Base-by-base conservation (phyloP, 2,329 filamentous ascomycete genomes). In the Xylariaceae sp. region DNA sequence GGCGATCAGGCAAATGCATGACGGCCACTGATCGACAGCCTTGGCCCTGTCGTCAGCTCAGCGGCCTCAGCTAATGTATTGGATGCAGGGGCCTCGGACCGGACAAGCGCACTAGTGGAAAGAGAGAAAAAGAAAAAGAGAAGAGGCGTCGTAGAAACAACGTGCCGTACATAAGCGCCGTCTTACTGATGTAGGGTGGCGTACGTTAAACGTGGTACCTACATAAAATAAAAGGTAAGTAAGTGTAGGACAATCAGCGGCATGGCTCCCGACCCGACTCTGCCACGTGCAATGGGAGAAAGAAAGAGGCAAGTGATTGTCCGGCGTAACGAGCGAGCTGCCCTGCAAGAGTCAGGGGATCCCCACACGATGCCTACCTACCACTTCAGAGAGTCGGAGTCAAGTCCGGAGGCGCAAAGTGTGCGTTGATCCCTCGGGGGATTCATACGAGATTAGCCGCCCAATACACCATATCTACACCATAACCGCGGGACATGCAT, bases 241-340 rank as follows among this genome's bases (percentile, higher is more conserved):
- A 19, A 19, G 19, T 19, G 19, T 19, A 19, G 19, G 19, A 19
- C 19, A 19, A 19, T 19, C 19, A 19, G 19, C 19, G 19, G 19
- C 19, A 19, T 19, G 19, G 19, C 19, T 19, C 19, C 19, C 19
- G 19, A 19, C 31, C 6, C 35, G 12, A 34, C 9, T 26, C 35
- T 48, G 12, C 50, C 54, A 56, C 54, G 54, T 56, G 54, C 35
- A 19, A 19, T 19, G 37, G 35, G 26, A 8, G 37, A 39, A 27
- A 43, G 39, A 44, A 44, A 31, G 26, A 12, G 42, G 42, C 6
- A 44, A 12, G 42, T 44, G 27, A 9, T 11, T 37, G 3, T 27
- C 27, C 42, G 11, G 6, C 9, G 12, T 41, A n/a, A 41, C 26
- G 12, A 11, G 5, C 2, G 12, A 7, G 27, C 27, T 46, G 31